phyloP scores from a whole-genome alignment of 2,329 filamentous ascomycete species.

The Conoideocrella luteorostrata region DNA sequence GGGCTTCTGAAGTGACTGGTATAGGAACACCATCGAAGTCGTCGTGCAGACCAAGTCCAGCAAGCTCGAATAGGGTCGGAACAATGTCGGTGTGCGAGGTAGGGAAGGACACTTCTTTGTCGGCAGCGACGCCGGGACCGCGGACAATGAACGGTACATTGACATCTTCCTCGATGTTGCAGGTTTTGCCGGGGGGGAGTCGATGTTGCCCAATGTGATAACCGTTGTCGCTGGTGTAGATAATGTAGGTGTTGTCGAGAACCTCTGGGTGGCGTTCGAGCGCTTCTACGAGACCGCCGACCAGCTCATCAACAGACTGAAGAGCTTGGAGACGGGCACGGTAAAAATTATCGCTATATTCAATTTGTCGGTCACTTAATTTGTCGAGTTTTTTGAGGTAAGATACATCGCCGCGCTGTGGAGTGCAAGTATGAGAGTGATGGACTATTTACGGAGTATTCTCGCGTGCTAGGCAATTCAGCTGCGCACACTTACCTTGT shows the following conservation, averaged over 20 bases:
- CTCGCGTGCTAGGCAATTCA: too few relatives aligned
- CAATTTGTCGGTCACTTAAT: constrained; percentile 34
- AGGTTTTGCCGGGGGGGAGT: constrained; percentile 51
- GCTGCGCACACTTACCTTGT: constrained; percentile 42
- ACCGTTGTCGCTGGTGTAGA: constrained; percentile 56
- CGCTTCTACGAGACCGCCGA: constrained; percentile 38
- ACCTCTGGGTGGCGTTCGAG: constrained; percentile 45
- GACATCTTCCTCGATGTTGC: constrained; percentile 53
- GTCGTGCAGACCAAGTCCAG: constrained; percentile 31
- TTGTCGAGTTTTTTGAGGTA: constrained; percentile 38
- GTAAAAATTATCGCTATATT: constrained; percentile 45
- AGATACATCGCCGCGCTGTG: constrained; percentile 29
- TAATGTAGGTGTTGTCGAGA: constrained; percentile 54
- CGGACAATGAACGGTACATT: constrained; percentile 51
- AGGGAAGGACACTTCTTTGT: constrained; percentile 33
- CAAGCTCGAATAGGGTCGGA: constrained; percentile 48
- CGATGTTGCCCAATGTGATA: constrained; percentile 56
- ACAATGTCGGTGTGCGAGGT: constrained; percentile 59
- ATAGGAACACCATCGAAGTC: constrained; percentile 55
- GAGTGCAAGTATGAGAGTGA: background rate
- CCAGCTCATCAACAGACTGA: constrained; percentile 49
- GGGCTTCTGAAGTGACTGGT: constrained; percentile 26
- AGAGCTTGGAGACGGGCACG: constrained; percentile 44
- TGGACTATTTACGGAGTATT: background rate
- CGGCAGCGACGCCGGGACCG: constrained; percentile 44